Evolutionary conservation across 2,329 filamentous ascomycete genomes (phyloP).

Genomic region (Metarhizium rileyi): DNA sequence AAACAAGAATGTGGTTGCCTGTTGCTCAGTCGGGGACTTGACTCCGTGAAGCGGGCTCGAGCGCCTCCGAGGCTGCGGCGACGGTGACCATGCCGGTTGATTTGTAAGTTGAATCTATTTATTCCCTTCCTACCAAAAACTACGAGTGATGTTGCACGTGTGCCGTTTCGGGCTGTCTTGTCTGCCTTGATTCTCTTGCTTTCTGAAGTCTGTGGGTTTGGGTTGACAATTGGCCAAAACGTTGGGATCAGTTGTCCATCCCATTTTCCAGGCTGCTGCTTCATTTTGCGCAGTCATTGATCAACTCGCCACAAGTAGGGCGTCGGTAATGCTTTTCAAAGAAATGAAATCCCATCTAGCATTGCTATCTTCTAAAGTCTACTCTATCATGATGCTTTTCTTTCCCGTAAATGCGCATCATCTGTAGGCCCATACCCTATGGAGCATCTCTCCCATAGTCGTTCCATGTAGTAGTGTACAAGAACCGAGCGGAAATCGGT

Average conservation of each 20-base stretch:
- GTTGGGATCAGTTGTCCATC: too few relatives aligned
- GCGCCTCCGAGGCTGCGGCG: not conserved
- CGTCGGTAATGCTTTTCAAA: too few relatives aligned
- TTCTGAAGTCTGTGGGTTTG: too few relatives aligned
- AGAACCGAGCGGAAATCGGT: not conserved
- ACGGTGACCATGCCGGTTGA: not conserved
- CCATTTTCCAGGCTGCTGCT: not conserved
- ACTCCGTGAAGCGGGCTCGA: too few relatives aligned
- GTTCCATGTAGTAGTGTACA: slow-evolving; percentile 1
- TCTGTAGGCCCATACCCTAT: not conserved
- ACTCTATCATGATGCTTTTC: not conserved
- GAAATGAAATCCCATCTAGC: not conserved
- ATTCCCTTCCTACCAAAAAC: too few relatives aligned
- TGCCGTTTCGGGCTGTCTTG: too few relatives aligned
- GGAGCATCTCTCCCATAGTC: not conserved
- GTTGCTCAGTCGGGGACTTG: not conserved
- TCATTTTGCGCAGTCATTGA: too few relatives aligned
- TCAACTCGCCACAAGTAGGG: not conserved
- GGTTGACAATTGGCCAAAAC: too few relatives aligned
- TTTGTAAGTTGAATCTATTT: too few relatives aligned
- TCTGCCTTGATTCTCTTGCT: too few relatives aligned
- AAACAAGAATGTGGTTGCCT: not conserved
- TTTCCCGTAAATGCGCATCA: not conserved
- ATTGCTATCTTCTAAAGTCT: slow-evolving; percentile 6
- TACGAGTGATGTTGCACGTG: too few relatives aligned